Conservation (phyloP, 306 rosid species). For the Lagenaria siceraria region DNA sequence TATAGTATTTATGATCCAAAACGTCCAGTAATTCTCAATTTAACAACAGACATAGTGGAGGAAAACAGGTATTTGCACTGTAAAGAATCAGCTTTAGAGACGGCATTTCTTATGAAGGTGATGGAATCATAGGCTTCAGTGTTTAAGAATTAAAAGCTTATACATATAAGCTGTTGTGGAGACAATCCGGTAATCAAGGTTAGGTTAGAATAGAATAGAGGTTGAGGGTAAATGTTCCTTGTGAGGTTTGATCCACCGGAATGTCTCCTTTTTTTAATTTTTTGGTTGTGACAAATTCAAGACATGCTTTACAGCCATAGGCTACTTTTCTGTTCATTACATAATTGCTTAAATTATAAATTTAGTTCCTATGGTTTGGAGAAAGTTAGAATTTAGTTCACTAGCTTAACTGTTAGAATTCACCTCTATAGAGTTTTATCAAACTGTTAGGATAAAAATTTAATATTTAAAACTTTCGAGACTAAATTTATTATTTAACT, state of each 20-base stretch:
- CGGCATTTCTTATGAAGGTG: slow-evolving; percentile 64
- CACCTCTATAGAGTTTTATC: too few relatives aligned
- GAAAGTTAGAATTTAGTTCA: too few relatives aligned
- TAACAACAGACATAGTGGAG: slow-evolving; percentile 69
- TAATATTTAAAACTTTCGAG: too few relatives aligned
- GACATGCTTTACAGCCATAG: not conserved
- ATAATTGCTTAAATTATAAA: not conserved
- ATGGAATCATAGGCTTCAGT: slow-evolving; percentile 42
- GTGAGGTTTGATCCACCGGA: not conserved
- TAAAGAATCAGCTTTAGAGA: slow-evolving; percentile 82
- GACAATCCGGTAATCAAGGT: not conserved
- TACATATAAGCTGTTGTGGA: not conserved
- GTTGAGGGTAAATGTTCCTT: not conserved
- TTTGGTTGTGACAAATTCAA: not conserved
- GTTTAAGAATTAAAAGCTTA: not conserved
- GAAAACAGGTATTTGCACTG: slow-evolving; percentile 87
- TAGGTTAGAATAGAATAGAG: not conserved
- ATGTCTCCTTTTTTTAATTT: not conserved
- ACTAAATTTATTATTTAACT: too few relatives aligned
- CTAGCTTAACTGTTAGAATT: too few relatives aligned
- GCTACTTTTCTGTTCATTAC: not conserved
- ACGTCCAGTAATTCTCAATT: slow-evolving; percentile 62
- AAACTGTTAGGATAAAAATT: too few relatives aligned
- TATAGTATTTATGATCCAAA: slow-evolving; percentile 48
- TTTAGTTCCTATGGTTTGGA: too few relatives aligned